These are phyloP conservation scores for Fusarium fujikuroi DNA, from an alignment of 2,329 filamentous ascomycete genomes.

Conservation along the genomic window DNA sequence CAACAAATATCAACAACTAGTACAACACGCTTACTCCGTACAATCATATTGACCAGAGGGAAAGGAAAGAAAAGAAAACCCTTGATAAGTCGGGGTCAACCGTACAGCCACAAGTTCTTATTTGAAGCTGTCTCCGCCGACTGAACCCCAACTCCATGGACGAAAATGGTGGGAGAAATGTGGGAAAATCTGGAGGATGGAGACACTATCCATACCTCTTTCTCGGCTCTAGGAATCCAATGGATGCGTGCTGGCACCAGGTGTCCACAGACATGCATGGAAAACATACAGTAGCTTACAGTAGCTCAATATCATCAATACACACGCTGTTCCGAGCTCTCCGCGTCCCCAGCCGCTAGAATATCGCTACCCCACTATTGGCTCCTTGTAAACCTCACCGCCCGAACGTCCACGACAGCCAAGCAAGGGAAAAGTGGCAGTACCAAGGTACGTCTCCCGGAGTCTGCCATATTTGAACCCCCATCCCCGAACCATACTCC, in stretches of 20 bases:
- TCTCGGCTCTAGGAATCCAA: conserved; percentile 8
- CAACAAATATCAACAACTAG: not conserved
- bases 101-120: not conserved
- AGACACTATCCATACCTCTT: conserved; percentile 2
- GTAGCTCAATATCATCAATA: conserved; percentile 9
- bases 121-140: conserved; percentile 7
- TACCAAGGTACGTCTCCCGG: conserved; percentile 16
- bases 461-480: conserved; percentile 38
- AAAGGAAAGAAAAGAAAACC: not conserved
- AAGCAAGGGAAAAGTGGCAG: conserved; percentile 15
- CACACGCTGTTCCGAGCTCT: conserved; percentile 26
- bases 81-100: not conserved
- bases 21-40: not conserved
- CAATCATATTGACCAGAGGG: not conserved
- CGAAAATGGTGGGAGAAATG: conserved; percentile 16
- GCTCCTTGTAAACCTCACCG: conserved; percentile 38
- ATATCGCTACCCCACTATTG: conserved; percentile 41
- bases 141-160: not conserved
- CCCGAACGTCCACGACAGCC: conserved; percentile 27
- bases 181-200: conserved; percentile 22
- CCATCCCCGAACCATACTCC: conserved; percentile 17
- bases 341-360: conserved; percentile 40
- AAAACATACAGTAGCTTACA: conserved; percentile 22
- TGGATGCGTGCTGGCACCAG: conserved; percentile 11
- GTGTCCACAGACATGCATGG: conserved; percentile 35